Conservation (phyloP, 495 filamentous ascomycete genomes). For the Xylaria cubensis region DNA sequence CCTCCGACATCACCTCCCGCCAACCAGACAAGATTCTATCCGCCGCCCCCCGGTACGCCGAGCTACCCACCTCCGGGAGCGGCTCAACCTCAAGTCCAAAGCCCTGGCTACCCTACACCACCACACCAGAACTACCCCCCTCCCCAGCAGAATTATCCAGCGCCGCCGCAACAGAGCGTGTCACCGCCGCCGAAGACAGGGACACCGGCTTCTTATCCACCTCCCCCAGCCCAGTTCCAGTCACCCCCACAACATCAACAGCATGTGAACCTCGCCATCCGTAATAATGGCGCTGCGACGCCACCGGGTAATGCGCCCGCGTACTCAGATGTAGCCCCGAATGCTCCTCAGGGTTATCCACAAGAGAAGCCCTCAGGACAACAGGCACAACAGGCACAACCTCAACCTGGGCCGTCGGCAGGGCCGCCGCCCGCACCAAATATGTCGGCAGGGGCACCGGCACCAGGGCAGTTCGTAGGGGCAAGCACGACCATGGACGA, state of each 20-base stretch:
- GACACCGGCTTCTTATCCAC: constrained; percentile 40
- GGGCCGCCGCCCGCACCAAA: constrained; percentile 31
- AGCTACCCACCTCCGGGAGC: constrained; percentile 37
- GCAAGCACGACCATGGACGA: constrained; percentile 67
- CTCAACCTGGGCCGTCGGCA: constrained; percentile 30
- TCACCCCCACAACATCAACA: constrained; percentile 36
- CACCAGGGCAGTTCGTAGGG: constrained; percentile 30
- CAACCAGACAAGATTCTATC: constrained; percentile 55
- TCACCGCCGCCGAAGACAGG: constrained; percentile 39
- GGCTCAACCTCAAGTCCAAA: not conserved
- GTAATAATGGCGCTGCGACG: constrained; percentile 38
- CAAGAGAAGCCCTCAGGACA: constrained; percentile 46
- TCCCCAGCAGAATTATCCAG: constrained; percentile 49
- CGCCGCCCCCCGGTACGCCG: constrained; percentile 41
- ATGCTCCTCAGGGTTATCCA: constrained; percentile 39
- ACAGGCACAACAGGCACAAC: constrained; percentile 32
- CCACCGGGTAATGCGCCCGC: constrained; percentile 42
- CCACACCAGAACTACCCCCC: constrained; percentile 45
- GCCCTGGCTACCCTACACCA: constrained; percentile 32
- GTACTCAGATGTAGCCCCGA: constrained; percentile 42
- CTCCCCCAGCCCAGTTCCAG: constrained; percentile 26
- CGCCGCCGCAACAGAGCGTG: constrained; percentile 37
- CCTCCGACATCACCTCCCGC: constrained; percentile 49
- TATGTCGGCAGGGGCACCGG: constrained; percentile 42
- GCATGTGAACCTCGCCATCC: constrained; percentile 34